phyloP scores from a whole-genome alignment of 306 rosid species.

The Ormosia semicastrata region DNA sequence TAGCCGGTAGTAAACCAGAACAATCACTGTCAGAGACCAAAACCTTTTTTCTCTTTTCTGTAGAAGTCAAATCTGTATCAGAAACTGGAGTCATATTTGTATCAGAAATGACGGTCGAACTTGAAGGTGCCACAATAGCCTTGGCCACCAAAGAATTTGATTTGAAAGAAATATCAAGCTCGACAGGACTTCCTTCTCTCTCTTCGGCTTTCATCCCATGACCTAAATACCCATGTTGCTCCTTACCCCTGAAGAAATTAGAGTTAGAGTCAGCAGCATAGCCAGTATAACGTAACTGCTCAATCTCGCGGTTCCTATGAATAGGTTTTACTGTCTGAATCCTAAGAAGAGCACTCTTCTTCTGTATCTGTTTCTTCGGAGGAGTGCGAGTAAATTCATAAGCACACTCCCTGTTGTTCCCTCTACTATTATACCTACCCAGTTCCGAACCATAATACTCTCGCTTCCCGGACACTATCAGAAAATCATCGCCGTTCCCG shows the following conservation, averaged over 20 bases:
- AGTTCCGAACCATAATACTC: constrained; percentile 52
- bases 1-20: constrained; percentile 26
- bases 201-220: constrained; percentile 46
- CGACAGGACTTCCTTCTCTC: constrained; percentile 64
- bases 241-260: constrained; percentile 54
- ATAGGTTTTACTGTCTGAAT: constrained; percentile 59
- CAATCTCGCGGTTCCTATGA: constrained; percentile 57
- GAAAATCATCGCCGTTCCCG: constrained; percentile 26
- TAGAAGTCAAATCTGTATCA: constrained; percentile 22
- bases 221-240: constrained; percentile 42
- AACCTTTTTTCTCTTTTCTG: constrained; percentile 24
- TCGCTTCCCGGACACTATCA: constrained; percentile 29
- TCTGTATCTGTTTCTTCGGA: constrained; percentile 81
- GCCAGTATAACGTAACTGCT: constrained; percentile 44
- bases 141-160: constrained; percentile 85
- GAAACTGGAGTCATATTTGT: constrained; percentile 13
- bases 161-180: constrained; percentile 86
- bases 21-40: constrained; percentile 16
- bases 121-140: constrained; percentile 55
- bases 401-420: constrained; percentile 50
- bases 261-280: constrained; percentile 47
- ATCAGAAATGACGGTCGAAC: constrained; percentile 34
- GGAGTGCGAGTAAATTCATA: constrained; percentile 55
- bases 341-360: constrained; percentile 92
- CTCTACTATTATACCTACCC: constrained; percentile 43